Evolutionary conservation across 1,284 basidiomycete species (phyloP), one percentile per base, ranked within the genome.

Genomic region (Sanghuangporus sanghuang): DNA sequence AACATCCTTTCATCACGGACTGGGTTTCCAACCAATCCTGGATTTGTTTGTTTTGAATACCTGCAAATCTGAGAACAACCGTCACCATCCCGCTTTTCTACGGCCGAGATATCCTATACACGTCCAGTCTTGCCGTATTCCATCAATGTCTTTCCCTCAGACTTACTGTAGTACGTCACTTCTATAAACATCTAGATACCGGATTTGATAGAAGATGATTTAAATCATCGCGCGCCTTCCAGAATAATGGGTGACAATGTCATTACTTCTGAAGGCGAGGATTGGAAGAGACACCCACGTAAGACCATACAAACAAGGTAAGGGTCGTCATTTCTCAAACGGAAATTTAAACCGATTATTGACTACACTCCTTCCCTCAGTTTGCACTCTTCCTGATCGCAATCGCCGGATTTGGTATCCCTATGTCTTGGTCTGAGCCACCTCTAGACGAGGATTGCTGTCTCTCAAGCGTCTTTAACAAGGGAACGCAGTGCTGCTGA

Each of bases 251-350:
- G 75, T 16, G 68, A 69, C 8, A 76, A 71, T 63, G 40, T 76
- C n/a, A 62, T 72, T 7, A 70, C 73, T 23, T 64, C 70, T 0
- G 70, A 70, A 50, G 72, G 71, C 5, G 72, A 75, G 1, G 59
- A 57, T 23, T 77, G 74, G 75, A 73, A 68, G 57, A 66, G 72
- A 8, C 74, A 77, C 54, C n/a, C n/a, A n/a, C n/a, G n/a, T n/a
- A n/a, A n/a, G n/a, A n/a, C n/a, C n/a, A n/a, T n/a, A n/a, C n/a
- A n/a, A n/a, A n/a, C n/a, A 46, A 46, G 44, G 44, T 46, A 12
- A n/a, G 44, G 2, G 44, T 6, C 8, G 5, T 71, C 21, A 46
- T 1, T 18, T 46, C 44, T 2, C 9, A 16, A 46, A n/a, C 57
- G 70, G 11, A 64, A 67, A 23, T 59, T n/a, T n/a, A 4, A 18